Conservation (phyloP, 148 eudicot genomes). For the Pouteria glomerata region DNA sequence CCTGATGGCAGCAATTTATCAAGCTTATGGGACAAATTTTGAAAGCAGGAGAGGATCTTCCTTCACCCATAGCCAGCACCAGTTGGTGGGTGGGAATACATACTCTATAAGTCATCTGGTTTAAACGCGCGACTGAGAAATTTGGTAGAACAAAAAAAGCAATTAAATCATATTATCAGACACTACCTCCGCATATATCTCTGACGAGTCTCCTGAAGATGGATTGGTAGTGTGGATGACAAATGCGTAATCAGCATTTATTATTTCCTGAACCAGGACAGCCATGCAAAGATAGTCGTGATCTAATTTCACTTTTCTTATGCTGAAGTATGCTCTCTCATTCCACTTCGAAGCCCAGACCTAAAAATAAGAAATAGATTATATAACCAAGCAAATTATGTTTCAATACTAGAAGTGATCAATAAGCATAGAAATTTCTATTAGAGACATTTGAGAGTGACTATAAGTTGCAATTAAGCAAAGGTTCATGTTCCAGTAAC, state of each 20-base stretch:
- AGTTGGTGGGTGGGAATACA: not conserved
- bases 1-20: not conserved
- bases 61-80: not conserved
- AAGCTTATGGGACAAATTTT: not conserved
- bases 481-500: not conserved
- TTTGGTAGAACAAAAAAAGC: no score
- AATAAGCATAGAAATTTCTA: not conserved
- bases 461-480: not conserved
- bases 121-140: not conserved
- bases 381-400: not conserved
- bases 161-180: not conserved
- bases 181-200: constrained; percentile 89
- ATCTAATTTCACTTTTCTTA: constrained; percentile 81
- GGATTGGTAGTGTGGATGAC: constrained; percentile 99
- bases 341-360: constrained; percentile 99
- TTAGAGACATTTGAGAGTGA: not conserved
- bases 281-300: constrained; percentile 97
- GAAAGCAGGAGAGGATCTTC: not conserved
- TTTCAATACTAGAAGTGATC: not conserved
- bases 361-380: constrained; percentile 25
- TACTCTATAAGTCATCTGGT: no score
- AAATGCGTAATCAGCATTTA: constrained; percentile 96
- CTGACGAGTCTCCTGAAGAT: constrained; percentile 91
- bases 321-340: constrained; percentile 94
- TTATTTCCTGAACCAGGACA: constrained; percentile 92